Base-by-base conservation (phyloP, 768 basidiomycete species). In the Rhizopogon salebrosus region DNA sequence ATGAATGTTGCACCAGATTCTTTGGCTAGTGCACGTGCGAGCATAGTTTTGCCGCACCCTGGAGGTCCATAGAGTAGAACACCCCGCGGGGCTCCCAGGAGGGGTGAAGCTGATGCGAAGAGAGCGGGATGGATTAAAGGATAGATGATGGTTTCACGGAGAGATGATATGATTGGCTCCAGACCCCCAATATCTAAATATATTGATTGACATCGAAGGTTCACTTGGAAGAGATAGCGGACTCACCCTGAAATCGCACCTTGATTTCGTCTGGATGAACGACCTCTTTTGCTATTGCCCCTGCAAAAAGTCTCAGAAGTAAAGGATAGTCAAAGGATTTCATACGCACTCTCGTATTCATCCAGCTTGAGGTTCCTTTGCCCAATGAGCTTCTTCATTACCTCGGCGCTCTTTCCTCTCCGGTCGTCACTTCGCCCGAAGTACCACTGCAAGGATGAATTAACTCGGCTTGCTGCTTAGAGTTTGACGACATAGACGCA, bases 1-100 rank as follows among this genome's bases (percentile, higher is more conserved):
- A 98, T 95, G 65, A 99, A 99, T 0, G 94, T 95, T 6, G 97
- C 97, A 16, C 92, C 91, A 3, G 89, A 92, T 74, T 99, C 95
- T 66, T 95, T 97, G 11, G 97, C 97, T 7, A 99, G 79, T 2
- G 95, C 95, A 66, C 95, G 95, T 1, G 97, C 97, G n/a, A 99
- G 79, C 93, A 99, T 95, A 1, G 97, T 98, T 75, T 99, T 99
- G 23, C 97, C 97, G 59, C 97, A 99, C 6, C 97, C 95, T 1
- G 97, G 97, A 38, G 95, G 97, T 0, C 97, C 97, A 61, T 91
- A 95, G 18, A 99, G 80, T 16, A 98, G 78, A 8, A 98, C 95
- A 11, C 97, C 97, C 66, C 98, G 98, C 0, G 97, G 97, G 4
- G 97, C 92, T 5, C 84, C 82, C 55, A 97, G 81, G 20, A 98